Base-by-base conservation (phyloP, 768 basidiomycete species). In the Boletus speciosus region DNA sequence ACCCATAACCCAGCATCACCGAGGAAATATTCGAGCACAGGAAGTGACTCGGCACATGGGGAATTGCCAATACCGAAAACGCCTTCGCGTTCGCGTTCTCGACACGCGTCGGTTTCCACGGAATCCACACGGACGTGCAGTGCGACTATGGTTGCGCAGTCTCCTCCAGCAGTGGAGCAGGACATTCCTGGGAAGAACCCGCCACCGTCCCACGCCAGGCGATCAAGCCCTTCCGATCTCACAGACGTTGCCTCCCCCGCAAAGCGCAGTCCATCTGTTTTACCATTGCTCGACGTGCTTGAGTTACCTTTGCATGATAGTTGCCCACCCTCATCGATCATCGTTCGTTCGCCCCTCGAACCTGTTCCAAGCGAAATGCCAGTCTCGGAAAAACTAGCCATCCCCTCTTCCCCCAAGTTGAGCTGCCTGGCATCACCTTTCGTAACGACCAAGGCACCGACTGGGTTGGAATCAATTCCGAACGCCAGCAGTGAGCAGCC, bases 261-360 rank as follows among this genome's bases (percentile, higher is more conserved):
- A 39, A 49, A 50, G 43, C 44, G n/a, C 39, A 50, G 43, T 40
- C 41, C 36, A 23, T 27, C 58, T 25, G 35, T 15, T 31, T 38
- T 59, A n/a, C 49, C 61, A 1, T 47, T 56, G 12, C 49, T 60
- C 19, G 63, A 67, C 12, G 27, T 43, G 29, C 41, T 46, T 25
- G 65, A 63, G 34, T 45, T 56, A 41, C 50, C 58, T 16, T 29
- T 47, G 23, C 48, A 55, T 3, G 52, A 59, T 34, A 57, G 58
- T 43, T 16, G 39, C 6, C 61, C 62, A 5, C 60, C 58, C 11
- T 66, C 66, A 19, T 59, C 66, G 4, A 66, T 64, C 36, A n/a
- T 56, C 35, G n/a, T 66, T 49, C 58, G 62, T 29, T 66, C 55
- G 3, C 61, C 66, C 3, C 45, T 54, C 14, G 50, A 51, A 34